phyloP scores from a whole-genome alignment of 1,139 yeast species.

The Torulaspora pretoriensis region DNA sequence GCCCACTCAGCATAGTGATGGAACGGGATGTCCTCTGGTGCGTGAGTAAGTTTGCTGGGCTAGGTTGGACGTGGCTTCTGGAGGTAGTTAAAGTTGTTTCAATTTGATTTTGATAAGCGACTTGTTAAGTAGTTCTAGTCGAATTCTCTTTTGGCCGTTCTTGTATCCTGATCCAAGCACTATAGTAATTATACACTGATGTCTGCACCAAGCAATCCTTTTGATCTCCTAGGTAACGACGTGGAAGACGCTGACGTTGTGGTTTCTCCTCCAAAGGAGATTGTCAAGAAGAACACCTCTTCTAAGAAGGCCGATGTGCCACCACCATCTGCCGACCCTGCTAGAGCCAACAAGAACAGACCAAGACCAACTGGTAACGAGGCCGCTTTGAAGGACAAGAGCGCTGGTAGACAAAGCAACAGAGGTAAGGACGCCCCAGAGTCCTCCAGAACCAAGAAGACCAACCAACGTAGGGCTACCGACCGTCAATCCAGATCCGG shows the following conservation, averaged over 20 bases:
- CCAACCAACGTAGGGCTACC: constrained; percentile 52
- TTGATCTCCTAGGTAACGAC: constrained; percentile 65
- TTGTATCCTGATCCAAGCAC: not conserved
- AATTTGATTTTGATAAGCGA: not conserved
- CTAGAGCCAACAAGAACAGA: constrained; percentile 72
- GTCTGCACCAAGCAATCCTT: constrained; percentile 41
- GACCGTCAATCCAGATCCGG: constrained; percentile 86
- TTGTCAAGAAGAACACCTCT: constrained; percentile 77
- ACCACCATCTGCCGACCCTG: constrained; percentile 77
- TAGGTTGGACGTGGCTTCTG: not conserved
- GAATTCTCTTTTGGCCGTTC: not conserved
- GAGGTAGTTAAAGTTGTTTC: not conserved
- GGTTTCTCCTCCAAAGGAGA: constrained; percentile 57
- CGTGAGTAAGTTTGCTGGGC: not conserved
- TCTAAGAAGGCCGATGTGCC: constrained; percentile 86
- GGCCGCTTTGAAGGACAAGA: constrained; percentile 76
- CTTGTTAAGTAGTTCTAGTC: not conserved
- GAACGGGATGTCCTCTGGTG: not conserved
- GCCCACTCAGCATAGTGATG: not conserved
- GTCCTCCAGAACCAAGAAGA: constrained; percentile 51
- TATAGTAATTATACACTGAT: constrained; percentile 5
- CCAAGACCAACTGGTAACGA: constrained; percentile 79
- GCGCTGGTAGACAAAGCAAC: constrained; percentile 64
- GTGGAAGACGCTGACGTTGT: constrained; percentile 63
- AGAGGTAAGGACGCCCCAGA: constrained; percentile 53